Evolutionary conservation across 2,329 filamentous ascomycete genomes (phyloP).

Genomic region (Calonectria pseudoturangicola): DNA sequence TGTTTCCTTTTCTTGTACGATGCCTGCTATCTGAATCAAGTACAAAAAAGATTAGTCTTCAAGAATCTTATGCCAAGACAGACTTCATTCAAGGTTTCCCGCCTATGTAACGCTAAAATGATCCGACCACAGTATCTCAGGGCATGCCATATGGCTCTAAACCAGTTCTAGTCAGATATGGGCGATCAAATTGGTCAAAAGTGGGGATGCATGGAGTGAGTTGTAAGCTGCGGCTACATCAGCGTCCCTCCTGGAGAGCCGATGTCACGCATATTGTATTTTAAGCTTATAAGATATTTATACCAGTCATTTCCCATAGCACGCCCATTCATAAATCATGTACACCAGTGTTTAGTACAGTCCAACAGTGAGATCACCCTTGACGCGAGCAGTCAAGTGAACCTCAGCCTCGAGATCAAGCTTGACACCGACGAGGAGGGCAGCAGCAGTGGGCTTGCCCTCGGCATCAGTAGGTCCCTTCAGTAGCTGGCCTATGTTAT

Average conservation of each 20-base stretch:
- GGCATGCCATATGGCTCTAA: background rate
- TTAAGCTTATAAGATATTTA: background rate
- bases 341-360: constrained; percentile 5
- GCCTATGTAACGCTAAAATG: background rate
- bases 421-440: constrained; percentile 18
- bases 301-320: constrained; percentile 9
- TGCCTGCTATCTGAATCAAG: background rate
- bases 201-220: background rate
- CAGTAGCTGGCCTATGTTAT: background rate
- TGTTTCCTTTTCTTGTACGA: background rate
- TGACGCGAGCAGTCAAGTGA: constrained; percentile 22
- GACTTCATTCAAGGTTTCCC: background rate
- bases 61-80: background rate
- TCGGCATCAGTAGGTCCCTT: constrained; percentile 11
- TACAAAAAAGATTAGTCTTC: background rate
- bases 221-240: background rate
- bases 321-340: background rate
- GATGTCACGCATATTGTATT: background rate
- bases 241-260: constrained; percentile 4
- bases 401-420: constrained; percentile 21
- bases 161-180: background rate
- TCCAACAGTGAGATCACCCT: constrained; percentile 21
- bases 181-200: background rate
- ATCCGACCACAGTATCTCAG: background rate
- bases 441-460: constrained; percentile 15